These are phyloP conservation scores for Metschnikowia lachancei DNA, from an alignment of 805 yeast genomes.

Conservation along the genomic window DNA sequence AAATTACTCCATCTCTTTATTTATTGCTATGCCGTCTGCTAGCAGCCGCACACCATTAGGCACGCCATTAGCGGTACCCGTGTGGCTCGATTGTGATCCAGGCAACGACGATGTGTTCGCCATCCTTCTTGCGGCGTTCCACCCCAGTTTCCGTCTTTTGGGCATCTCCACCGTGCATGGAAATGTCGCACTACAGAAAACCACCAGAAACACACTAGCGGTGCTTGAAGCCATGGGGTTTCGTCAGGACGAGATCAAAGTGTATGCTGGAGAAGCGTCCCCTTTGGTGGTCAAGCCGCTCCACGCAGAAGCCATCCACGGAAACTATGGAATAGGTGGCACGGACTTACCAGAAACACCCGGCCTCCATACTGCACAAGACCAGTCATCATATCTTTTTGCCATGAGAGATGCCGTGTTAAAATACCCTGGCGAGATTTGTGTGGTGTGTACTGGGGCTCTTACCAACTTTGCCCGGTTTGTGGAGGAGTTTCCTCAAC, in stretches of 20 bases:
- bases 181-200: conserved; percentile 58
- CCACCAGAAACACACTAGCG: conserved; percentile 68
- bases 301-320: conserved; percentile 67
- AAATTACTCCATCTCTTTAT: background rate
- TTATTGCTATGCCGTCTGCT: conserved; percentile 6
- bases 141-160: conserved; percentile 54
- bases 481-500: conserved; percentile 52
- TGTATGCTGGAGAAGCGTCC: conserved; percentile 59
- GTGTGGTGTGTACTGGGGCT: conserved; percentile 74
- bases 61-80: conserved; percentile 40
- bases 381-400: conserved; percentile 27
- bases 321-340: conserved; percentile 77
- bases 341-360: conserved; percentile 55
- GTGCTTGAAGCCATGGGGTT: conserved; percentile 55
- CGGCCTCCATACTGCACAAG: conserved; percentile 17
- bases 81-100: conserved; percentile 92
- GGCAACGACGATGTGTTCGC: conserved; percentile 90
- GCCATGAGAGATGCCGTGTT: conserved; percentile 45
- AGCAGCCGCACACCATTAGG: background rate
- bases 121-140: conserved; percentile 57
- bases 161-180: conserved; percentile 82
- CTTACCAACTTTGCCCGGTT: conserved; percentile 68
- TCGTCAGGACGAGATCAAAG: conserved; percentile 50
- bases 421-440: conserved; percentile 46
- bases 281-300: conserved; percentile 54